Percentiles rank a stretch among this genome's conserved stretches.
Conservation (phyloP, 176 grass and related monocot species). For the Oryza glumipatula region DNA sequence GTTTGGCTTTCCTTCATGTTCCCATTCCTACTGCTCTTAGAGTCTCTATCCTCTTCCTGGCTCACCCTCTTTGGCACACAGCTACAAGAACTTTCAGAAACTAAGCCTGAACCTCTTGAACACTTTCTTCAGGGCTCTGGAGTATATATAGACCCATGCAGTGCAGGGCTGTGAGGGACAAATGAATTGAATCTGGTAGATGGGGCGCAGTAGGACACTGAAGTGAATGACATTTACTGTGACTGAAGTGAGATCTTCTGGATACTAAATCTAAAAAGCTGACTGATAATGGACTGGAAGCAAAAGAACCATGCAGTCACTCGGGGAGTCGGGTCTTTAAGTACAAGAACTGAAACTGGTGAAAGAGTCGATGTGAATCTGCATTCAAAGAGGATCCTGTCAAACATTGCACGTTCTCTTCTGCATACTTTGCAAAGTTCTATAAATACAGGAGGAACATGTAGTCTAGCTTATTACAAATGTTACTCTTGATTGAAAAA, state of each 20-base stretch:
- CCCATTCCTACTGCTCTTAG: conserved; percentile 26
- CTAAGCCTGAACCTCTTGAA: neutral
- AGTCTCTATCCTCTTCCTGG: conserved; percentile 11
- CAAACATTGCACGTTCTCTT: too few species aligned
- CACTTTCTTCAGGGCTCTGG: neutral
- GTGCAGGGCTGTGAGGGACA: neutral
- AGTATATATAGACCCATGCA: neutral
- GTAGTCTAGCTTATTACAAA: neutral
- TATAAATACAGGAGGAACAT: too few species aligned
- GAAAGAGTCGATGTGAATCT: neutral
- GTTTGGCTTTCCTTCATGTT: conserved; percentile 16
- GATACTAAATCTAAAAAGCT: neutral
- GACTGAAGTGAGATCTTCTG: neutral
- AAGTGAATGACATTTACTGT: neutral
- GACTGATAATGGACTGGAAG: too few species aligned
- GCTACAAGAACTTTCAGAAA: conserved; percentile 1
- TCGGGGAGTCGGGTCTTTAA: neutral
- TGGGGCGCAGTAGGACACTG: neutral
- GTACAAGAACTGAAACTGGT: neutral
- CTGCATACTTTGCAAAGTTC: too few species aligned
- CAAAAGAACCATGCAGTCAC: neutral
- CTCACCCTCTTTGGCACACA: neutral
- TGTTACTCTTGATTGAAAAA: too few species aligned
- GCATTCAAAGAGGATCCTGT: too few species aligned
- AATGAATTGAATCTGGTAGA: neutral